phyloP scores from a whole-genome alignment of 768 basidiomycete genomes.

The Lactarius tabidus region DNA sequence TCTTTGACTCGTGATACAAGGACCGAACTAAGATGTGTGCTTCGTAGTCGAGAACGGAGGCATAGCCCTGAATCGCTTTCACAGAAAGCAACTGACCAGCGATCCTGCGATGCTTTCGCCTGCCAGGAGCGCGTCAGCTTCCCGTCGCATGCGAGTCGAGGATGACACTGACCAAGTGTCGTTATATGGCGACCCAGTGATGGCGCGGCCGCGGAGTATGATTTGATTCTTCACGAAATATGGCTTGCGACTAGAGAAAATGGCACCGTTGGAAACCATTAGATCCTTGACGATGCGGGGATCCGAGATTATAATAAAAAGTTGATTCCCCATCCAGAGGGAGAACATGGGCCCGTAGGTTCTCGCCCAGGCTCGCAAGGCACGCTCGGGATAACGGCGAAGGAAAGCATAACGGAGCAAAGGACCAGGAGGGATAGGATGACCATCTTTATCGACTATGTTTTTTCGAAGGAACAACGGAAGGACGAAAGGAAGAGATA shows the following conservation, averaged over 20 bases:
- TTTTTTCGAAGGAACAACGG: conserved; percentile 26
- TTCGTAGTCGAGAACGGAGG: too few species aligned
- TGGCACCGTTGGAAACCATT: conserved; percentile 42
- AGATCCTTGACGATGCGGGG: conserved; percentile 43
- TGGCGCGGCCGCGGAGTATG: conserved; percentile 41
- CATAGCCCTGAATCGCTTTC: too few species aligned
- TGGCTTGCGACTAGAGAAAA: conserved; percentile 47
- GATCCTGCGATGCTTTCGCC: conserved; percentile 44
- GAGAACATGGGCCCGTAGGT: conserved; percentile 44
- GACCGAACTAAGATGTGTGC: too few species aligned
- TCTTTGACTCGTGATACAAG: too few species aligned
- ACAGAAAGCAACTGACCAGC: conserved; percentile 36
- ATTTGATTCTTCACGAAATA: conserved; percentile 45
- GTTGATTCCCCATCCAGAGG: conserved; percentile 46
- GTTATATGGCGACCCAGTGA: conserved; percentile 44
- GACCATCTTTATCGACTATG: conserved; percentile 27
- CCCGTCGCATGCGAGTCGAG: background rate
- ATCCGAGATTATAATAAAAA: conserved; percentile 46
- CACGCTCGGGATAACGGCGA: conserved; percentile 42
- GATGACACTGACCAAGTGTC: conserved; percentile 36
- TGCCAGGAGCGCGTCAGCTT: conserved; percentile 3
- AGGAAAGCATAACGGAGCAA: conserved; percentile 36
- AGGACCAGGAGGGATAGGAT: conserved; percentile 29
- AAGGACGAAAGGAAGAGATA: conserved; percentile 11
- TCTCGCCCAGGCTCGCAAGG: conserved; percentile 41